These are phyloP conservation scores for Penicillium fimorum DNA, from an alignment of 495 filamentous ascomycete genomes.

Conservation along the genomic window DNA sequence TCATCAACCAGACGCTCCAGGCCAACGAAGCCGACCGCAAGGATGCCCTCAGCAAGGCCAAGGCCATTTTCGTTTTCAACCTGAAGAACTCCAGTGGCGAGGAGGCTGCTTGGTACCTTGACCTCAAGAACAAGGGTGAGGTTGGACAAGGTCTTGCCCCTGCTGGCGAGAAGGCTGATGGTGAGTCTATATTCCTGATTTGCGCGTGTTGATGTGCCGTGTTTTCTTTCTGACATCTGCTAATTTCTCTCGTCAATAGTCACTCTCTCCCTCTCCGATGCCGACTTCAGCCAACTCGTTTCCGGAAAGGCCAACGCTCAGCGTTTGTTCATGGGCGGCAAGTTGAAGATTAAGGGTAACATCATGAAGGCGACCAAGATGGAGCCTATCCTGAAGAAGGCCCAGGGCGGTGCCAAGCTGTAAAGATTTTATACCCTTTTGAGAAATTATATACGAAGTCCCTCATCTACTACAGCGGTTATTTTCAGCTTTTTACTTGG, in stretches of 20 bases:
- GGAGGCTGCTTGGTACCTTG: slow-evolving; percentile 87
- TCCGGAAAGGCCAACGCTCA: slow-evolving; percentile 91
- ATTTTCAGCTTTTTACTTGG: slow-evolving; percentile 60
- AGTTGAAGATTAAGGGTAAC: slow-evolving; percentile 96
- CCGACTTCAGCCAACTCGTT: slow-evolving; percentile 79
- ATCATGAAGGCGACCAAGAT: slow-evolving; percentile 99
- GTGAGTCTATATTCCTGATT: slow-evolving; percentile 48
- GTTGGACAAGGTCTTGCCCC: slow-evolving; percentile 73
- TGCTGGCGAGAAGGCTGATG: slow-evolving; percentile 72
- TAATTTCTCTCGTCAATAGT: slow-evolving; percentile 49
- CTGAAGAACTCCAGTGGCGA: slow-evolving; percentile 82
- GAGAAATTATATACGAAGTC: slow-evolving; percentile 9
- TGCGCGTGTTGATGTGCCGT: neutral
- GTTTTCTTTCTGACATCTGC: neutral
- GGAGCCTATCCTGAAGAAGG: slow-evolving; percentile 90
- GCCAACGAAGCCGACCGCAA: slow-evolving; percentile 71
- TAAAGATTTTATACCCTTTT: slow-evolving; percentile 51
- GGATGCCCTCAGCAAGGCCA: slow-evolving; percentile 82
- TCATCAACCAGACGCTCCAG: slow-evolving; percentile 72
- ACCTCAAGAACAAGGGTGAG: slow-evolving; percentile 84
- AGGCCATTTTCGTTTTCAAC: slow-evolving; percentile 85
- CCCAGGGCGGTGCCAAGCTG: slow-evolving; percentile 81
- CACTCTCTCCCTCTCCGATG: slow-evolving; percentile 78
- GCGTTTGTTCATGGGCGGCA: slow-evolving; percentile 92
- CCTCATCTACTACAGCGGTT: neutral